phyloP scores from a whole-genome alignment of 2,329 filamentous ascomycete genomes.

The Onygenales sp. region DNA sequence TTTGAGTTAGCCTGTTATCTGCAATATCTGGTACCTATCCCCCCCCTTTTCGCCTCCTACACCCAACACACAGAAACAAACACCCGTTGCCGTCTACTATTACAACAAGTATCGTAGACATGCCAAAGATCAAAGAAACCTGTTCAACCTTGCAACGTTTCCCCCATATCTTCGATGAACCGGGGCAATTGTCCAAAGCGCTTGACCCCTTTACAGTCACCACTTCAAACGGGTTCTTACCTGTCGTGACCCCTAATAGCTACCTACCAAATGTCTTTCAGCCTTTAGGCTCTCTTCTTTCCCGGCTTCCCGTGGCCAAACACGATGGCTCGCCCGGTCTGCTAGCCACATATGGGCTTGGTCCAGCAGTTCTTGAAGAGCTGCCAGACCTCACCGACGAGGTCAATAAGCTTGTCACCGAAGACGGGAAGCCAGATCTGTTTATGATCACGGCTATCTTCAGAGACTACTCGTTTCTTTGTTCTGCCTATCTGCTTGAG shows the following conservation, averaged over 20 bases:
- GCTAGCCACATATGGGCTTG: conserved; percentile 63
- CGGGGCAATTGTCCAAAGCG: conserved; percentile 28
- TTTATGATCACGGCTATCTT: conserved; percentile 78
- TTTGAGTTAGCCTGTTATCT: not conserved
- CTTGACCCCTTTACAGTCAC: conserved; percentile 41
- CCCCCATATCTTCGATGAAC: conserved; percentile 36
- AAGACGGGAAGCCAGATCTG: conserved; percentile 53
- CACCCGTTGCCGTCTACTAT: not conserved
- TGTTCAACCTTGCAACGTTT: conserved; percentile 31
- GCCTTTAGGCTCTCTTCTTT: conserved; percentile 60
- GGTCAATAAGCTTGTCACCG: conserved; percentile 55
- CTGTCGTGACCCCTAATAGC: conserved; percentile 28
- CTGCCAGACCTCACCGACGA: conserved; percentile 67
- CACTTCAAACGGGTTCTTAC: conserved; percentile 36
- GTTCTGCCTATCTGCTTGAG: conserved; percentile 82
- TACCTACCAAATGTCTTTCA: conserved; percentile 65
- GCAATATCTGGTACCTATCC: not conserved
- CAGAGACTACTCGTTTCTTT: conserved; percentile 83
- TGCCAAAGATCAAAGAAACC: conserved; percentile 25
- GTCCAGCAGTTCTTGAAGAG: conserved; percentile 61
- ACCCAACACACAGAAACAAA: not conserved
- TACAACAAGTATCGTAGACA: conserved; percentile 13
- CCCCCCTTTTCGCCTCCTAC: not conserved
- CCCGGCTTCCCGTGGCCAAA: conserved; percentile 71
- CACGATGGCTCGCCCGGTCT: conserved; percentile 65